A percentile compares a stretch with the other conserved stretches of the same genome.
These are phyloP conservation scores for Trichoderma brevicompactum DNA, from an alignment of 2,329 filamentous ascomycete genomes.

Conservation along the genomic window DNA sequence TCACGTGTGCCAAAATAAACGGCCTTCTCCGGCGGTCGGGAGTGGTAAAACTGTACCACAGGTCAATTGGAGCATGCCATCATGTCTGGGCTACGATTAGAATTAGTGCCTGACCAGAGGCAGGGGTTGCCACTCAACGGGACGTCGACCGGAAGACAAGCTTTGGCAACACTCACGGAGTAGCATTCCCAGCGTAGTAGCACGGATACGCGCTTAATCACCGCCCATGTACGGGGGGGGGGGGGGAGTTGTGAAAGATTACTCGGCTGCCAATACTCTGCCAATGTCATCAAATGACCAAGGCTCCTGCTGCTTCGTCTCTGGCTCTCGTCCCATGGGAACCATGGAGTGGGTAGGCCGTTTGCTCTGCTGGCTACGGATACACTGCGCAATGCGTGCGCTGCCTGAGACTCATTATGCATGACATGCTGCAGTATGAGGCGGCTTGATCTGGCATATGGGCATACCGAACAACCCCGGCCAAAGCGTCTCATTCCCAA, in stretches of 20 bases:
- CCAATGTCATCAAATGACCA: not conserved
- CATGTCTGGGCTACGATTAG: not conserved
- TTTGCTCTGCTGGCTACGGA: conserved; percentile 14
- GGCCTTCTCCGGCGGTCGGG: conserved; percentile 27
- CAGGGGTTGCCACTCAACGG: conserved; percentile 7
- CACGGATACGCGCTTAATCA: conserved; percentile 1
- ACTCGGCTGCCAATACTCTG: conserved; percentile 1
- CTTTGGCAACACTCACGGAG: not conserved
- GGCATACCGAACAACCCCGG: conserved; percentile 4
- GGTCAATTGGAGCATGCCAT: conserved; percentile 1
- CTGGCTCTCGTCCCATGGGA: conserved; percentile 9
- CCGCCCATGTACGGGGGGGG: not conserved
- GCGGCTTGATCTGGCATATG: conserved; percentile 29
- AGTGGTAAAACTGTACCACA: not conserved
- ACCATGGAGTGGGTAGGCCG: not conserved
- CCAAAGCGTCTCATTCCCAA: conserved; percentile 16
- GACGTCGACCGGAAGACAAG: not conserved
- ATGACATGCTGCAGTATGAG: conserved; percentile 28
- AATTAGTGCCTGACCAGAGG: conserved; percentile 8
- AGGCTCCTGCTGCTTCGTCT: not conserved
- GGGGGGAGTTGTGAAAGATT: not conserved
- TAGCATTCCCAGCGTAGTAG: not conserved
- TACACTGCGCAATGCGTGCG: conserved; percentile 21
- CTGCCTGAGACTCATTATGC: conserved; percentile 27
- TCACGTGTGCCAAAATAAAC: conserved; percentile 23